Evolutionary conservation across 768 basidiomycete species (phyloP).

Genomic region (Grammothele lineata): DNA sequence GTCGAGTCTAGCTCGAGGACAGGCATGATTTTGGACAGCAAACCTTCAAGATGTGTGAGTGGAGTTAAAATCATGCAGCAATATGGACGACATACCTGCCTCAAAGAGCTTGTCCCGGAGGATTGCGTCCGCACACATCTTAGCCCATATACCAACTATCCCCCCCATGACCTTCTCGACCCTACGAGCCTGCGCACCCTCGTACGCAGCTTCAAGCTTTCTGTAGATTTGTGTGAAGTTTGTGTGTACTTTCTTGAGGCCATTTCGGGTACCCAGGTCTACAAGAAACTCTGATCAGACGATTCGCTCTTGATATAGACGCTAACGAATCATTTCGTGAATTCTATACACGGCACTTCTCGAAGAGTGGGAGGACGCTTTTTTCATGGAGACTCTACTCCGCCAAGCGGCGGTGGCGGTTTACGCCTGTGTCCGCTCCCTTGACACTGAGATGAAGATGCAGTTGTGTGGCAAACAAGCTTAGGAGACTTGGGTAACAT

Average conservation of each 20-base stretch:
- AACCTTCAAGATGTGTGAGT: too few relatives aligned
- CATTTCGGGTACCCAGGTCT: conserved; percentile 55
- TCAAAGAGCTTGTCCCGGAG: conserved; percentile 56
- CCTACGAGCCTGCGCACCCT: conserved; percentile 27
- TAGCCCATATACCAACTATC: conserved; percentile 57
- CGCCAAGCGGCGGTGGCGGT: too few relatives aligned
- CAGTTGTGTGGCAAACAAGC: too few relatives aligned
- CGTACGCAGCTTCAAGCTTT: conserved; percentile 47
- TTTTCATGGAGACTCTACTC: too few relatives aligned
- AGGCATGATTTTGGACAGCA: conserved; percentile 54
- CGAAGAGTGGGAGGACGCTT: too few relatives aligned
- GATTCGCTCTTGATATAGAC: background rate
- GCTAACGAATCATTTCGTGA: background rate
- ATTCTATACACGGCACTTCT: background rate
- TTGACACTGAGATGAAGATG: too few relatives aligned
- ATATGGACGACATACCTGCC: conserved; percentile 36
- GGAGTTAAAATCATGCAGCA: too few relatives aligned
- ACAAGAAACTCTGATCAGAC: too few relatives aligned
- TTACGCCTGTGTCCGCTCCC: too few relatives aligned
- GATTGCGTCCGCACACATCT: conserved; percentile 58
- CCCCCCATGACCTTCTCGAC: conserved; percentile 51
- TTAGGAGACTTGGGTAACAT: too few relatives aligned
- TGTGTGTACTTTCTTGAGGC: conserved; percentile 58
- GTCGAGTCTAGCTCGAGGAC: conserved; percentile 44
- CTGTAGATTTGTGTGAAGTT: conserved; percentile 51